phyloP scores from a whole-genome alignment of 495 filamentous ascomycete genomes.

The Trichoderma asperelloides region DNA sequence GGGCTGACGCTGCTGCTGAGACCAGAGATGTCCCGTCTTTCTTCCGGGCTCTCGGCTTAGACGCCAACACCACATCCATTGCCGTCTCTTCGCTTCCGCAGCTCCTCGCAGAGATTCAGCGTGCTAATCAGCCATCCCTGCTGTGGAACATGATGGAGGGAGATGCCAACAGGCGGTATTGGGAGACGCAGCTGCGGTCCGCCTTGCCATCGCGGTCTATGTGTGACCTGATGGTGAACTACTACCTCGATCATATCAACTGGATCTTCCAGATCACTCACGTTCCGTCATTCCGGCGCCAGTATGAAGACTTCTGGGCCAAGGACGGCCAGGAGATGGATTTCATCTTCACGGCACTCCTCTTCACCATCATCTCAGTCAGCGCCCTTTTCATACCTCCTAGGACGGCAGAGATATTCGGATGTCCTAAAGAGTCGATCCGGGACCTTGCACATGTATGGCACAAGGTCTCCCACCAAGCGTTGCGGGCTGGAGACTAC shows the following conservation, averaged over 20 bases:
- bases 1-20: not conserved
- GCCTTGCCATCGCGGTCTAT: not conserved
- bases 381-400: not conserved
- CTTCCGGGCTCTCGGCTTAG: not conserved
- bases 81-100: not conserved
- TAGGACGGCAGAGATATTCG: not conserved
- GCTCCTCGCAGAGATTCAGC: not conserved
- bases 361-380: not conserved
- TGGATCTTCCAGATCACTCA: constrained; percentile 6
- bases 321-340: not conserved
- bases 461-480: not conserved
- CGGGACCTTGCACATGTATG: not conserved
- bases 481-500: not conserved
- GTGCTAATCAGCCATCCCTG: not conserved
- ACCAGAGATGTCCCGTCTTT: not conserved
- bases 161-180: not conserved
- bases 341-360: not conserved
- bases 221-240: not conserved
- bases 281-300: not conserved
- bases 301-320: not conserved
- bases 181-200: constrained; percentile 4
- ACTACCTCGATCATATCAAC: constrained; percentile 2
- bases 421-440: not conserved
- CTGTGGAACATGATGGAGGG: constrained; percentile 1
- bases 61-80: not conserved